Conservation (phyloP, 2,329 filamentous ascomycete species). For the Drechslerella coelobrocha region DNA sequence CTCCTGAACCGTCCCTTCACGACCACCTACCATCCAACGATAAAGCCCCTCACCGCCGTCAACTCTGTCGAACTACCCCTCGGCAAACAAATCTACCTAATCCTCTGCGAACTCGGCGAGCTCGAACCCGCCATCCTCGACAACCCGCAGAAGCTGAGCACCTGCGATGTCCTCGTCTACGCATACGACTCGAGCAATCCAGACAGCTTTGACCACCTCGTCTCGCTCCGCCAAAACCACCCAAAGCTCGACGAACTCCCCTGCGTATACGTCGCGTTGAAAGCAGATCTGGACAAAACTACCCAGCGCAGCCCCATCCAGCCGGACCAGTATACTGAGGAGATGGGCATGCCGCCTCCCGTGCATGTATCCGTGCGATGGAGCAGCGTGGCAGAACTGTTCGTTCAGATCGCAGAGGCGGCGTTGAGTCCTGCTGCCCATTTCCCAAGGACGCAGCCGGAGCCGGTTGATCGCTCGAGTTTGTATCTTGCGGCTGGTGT, state of each 20-base stretch:
- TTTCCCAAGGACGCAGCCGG: constrained; percentile 88
- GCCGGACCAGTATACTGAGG: constrained; percentile 87
- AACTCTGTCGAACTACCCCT: constrained; percentile 96
- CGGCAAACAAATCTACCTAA: constrained; percentile 95
- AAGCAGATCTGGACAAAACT: constrained; percentile 94
- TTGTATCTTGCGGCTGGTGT: constrained; percentile 80
- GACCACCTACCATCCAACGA: constrained; percentile 85
- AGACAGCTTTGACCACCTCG: constrained; percentile 92
- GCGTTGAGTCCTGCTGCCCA: constrained; percentile 87
- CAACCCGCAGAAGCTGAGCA: constrained; percentile 85
- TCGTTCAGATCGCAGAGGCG: constrained; percentile 87
- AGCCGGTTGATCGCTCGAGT: constrained; percentile 79
- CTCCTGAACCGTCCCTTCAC: constrained; percentile 90
- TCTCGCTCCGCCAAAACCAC: constrained; percentile 77
- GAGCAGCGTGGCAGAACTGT: constrained; percentile 91
- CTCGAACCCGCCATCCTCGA: constrained; percentile 94
- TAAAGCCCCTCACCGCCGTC: constrained; percentile 89
- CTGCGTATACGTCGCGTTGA: constrained; percentile 88
- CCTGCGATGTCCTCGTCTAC: constrained; percentile 93
- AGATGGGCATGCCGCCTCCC: constrained; percentile 85
- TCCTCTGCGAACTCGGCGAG: constrained; percentile 92
- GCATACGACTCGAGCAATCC: constrained; percentile 96
- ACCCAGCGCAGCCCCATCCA: constrained; percentile 92
- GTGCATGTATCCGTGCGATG: constrained; percentile 94
- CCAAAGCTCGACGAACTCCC: constrained; percentile 87